Evolutionary conservation across 192 early-diverging fungal species (phyloP).

Genomic region (Funneliformis mosseae): DNA sequence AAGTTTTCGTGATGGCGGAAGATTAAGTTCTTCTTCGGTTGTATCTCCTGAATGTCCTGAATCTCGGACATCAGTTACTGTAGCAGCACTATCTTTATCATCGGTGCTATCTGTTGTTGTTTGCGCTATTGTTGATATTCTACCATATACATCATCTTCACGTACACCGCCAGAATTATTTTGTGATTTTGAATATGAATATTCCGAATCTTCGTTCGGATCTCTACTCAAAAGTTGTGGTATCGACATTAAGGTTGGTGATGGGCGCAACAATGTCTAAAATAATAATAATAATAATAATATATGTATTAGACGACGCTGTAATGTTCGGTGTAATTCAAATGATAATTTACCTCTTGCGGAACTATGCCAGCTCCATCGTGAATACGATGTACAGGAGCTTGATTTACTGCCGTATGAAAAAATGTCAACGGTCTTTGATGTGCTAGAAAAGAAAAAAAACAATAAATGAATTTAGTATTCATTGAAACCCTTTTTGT

Average conservation of each 20-base stretch:
- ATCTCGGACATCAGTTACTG: neutral
- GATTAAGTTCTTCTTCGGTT: neutral
- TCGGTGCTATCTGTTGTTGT: conserved; percentile 15
- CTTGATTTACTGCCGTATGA: neutral
- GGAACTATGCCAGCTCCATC: neutral
- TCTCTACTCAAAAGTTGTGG: conserved; percentile 34
- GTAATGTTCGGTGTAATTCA: too few species aligned
- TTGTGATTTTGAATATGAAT: conserved; percentile 26
- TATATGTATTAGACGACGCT: too few species aligned
- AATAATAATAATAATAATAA: neutral
- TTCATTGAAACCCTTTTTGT: too few species aligned
- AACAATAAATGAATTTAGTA: neutral
- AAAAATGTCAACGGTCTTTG: neutral
- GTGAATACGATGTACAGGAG: neutral
- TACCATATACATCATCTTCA: neutral
- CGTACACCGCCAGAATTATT: neutral
- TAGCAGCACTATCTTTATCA: conserved; percentile 16
- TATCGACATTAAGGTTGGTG: conserved; percentile 38
- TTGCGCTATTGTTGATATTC: neutral
- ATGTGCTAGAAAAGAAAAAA: neutral
- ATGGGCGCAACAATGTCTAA: conserved; percentile 15
- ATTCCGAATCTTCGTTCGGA: conserved; percentile 16
- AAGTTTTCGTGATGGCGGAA: neutral
- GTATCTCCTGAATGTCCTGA: neutral
- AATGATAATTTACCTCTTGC: conserved; percentile 5